phyloP scores from a whole-genome alignment of 2,329 filamentous ascomycete genomes.

The Ceratocystis colombiana region DNA sequence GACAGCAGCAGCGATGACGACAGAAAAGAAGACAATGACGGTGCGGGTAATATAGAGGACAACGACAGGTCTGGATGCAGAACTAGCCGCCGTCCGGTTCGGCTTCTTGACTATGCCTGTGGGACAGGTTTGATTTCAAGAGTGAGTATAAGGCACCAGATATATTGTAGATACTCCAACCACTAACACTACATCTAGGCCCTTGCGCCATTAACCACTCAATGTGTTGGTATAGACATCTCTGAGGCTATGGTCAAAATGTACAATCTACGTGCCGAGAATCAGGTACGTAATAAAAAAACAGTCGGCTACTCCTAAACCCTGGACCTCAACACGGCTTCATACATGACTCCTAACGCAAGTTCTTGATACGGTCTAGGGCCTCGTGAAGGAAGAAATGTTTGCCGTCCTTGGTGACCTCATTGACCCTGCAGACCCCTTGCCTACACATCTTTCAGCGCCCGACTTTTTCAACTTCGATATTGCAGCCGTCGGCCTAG shows the following conservation, averaged over 20 bases:
- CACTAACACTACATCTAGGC: slow-evolving; percentile 36
- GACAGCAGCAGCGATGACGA: slow-evolving; percentile 33
- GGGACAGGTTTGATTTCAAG: slow-evolving; percentile 58
- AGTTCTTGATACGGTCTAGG: slow-evolving; percentile 32
- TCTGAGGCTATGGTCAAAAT: slow-evolving; percentile 58
- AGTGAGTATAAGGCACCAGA: slow-evolving; percentile 35
- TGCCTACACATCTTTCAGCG: slow-evolving; percentile 47
- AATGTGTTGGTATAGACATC: slow-evolving; percentile 59
- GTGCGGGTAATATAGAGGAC: not conserved
- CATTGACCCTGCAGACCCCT: slow-evolving; percentile 37
- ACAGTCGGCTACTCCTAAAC: not conserved
- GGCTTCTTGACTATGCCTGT: slow-evolving; percentile 65
- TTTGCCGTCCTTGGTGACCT: slow-evolving; percentile 50
- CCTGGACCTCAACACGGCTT: not conserved
- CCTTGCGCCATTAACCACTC: slow-evolving; percentile 51
- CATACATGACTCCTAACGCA: not conserved
- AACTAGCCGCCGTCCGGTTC: slow-evolving; percentile 33
- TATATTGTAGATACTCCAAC: not conserved
- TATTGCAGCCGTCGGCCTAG: slow-evolving; percentile 51
- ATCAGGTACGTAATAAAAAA: slow-evolving; percentile 37
- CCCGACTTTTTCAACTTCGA: slow-evolving; percentile 61
- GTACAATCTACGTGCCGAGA: slow-evolving; percentile 53
- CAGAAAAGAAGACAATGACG: not conserved
- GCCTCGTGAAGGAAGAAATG: slow-evolving; percentile 44
- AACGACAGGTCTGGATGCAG: not conserved